These are phyloP conservation scores for Alternaria sp. DNA, from an alignment of 2,329 filamentous ascomycete genomes.

Conservation along the genomic window DNA sequence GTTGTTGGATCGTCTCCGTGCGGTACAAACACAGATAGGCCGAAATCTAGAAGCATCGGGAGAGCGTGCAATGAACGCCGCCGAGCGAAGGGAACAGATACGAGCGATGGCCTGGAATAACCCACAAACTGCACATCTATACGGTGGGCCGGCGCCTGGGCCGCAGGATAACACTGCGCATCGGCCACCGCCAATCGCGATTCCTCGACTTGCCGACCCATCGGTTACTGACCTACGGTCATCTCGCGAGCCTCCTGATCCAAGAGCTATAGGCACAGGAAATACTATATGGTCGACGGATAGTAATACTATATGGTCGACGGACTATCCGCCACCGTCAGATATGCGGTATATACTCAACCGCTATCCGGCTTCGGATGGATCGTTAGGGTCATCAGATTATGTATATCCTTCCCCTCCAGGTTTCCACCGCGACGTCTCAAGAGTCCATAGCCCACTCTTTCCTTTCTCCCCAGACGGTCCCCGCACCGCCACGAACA, in stretches of 20 bases:
- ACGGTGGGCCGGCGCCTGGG: background rate
- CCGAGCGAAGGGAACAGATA: background rate
- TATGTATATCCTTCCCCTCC: background rate
- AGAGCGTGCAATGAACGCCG: background rate
- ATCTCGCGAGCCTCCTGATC: background rate
- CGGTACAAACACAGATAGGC: background rate
- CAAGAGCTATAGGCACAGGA: background rate
- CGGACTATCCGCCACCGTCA: background rate
- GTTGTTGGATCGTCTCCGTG: background rate
- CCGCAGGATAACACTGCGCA: background rate
- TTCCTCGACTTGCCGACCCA: background rate
- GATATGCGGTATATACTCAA: background rate
- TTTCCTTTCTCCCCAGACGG: background rate
- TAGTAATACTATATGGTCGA: background rate
- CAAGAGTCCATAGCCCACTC: background rate
- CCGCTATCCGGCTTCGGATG: background rate
- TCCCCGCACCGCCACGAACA: background rate
- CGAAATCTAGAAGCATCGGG: background rate
- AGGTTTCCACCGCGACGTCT: background rate
- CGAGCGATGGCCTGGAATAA: background rate
- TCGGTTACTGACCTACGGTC: background rate
- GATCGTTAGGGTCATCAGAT: background rate
- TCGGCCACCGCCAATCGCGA: background rate
- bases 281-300: background rate
- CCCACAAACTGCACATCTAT: background rate